Conservation (phyloP, 768 basidiomycete species). For the Amanita fuliginea region DNA sequence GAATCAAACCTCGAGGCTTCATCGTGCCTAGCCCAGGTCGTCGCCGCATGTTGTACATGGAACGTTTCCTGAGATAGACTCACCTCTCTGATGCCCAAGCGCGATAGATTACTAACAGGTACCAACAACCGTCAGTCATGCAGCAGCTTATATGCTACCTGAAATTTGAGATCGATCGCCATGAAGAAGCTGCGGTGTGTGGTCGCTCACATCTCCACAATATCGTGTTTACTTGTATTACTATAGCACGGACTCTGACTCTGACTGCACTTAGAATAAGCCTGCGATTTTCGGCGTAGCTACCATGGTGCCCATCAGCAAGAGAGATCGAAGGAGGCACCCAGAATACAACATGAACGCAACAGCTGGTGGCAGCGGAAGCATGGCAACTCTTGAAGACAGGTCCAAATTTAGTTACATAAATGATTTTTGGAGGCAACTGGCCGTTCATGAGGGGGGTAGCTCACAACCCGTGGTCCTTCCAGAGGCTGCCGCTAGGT, state of each 20-base stretch:
- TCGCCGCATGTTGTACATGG: not conserved
- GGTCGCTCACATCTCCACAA: too few species aligned
- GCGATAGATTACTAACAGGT: slow-evolving; percentile 11
- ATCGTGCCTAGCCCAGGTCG: not conserved
- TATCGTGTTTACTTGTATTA: too few species aligned
- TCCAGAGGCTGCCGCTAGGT: slow-evolving; percentile 38
- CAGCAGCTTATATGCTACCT: slow-evolving; percentile 1
- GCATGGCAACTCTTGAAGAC: slow-evolving; percentile 53
- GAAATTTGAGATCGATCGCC: not conserved
- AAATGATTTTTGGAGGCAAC: slow-evolving; percentile 66
- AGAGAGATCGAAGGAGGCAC: not conserved
- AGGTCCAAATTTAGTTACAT: slow-evolving; percentile 72
- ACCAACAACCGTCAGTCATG: slow-evolving; percentile 10
- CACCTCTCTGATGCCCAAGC: slow-evolving; percentile 5
- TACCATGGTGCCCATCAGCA: slow-evolving; percentile 25
- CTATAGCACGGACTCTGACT: not conserved
- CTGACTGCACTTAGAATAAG: slow-evolving; percentile 14
- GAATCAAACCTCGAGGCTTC: not conserved
- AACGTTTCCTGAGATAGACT: not conserved
- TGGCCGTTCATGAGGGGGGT: slow-evolving; percentile 47
- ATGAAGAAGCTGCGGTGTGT: not conserved
- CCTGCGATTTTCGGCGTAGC: slow-evolving; percentile 27
- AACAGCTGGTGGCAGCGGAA: slow-evolving; percentile 55
- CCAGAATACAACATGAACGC: not conserved
- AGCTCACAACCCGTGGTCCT: slow-evolving; percentile 19